Conservation (phyloP, 768 basidiomycete species). For the Mycena metata region DNA sequence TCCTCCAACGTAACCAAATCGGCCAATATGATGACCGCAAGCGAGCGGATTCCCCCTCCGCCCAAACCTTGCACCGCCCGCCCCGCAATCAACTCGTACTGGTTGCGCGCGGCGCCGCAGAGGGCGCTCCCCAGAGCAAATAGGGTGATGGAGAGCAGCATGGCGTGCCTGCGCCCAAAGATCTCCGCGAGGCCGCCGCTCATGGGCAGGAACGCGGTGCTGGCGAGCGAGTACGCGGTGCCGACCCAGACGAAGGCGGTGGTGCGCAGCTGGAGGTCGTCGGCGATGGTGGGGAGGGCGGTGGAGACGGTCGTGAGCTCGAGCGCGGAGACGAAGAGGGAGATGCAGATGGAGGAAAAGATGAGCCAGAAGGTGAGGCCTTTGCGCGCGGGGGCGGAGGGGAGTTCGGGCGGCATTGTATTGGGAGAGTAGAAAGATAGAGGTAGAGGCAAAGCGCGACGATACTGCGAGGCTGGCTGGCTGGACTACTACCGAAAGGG, state of each 20-base stretch:
- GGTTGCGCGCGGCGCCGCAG: constrained; percentile 48
- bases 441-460: not conserved
- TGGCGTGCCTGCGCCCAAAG: constrained; percentile 47
- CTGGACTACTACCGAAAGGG: constrained; percentile 16
- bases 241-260: constrained; percentile 56
- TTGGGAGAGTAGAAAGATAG: not conserved
- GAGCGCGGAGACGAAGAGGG: constrained; percentile 31
- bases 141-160: constrained; percentile 40
- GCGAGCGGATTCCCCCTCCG: constrained; percentile 25
- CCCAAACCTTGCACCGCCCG: constrained; percentile 29
- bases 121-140: constrained; percentile 50
- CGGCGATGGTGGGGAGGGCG: constrained; percentile 46
- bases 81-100: constrained; percentile 46
- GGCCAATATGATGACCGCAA: constrained; percentile 47
- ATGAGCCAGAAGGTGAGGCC: constrained; percentile 33
- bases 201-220: constrained; percentile 54
- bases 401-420: constrained; percentile 8
- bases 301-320: constrained; percentile 40
- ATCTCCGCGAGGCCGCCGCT: constrained; percentile 49
- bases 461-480: not conserved
- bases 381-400: constrained; percentile 14
- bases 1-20: constrained; percentile 52
- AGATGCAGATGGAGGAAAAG: constrained; percentile 29
- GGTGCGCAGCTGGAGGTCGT: constrained; percentile 39
- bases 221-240: constrained; percentile 54